Evolutionary conservation across 768 basidiomycete species (phyloP).

Genomic region (Calocybe indica): DNA sequence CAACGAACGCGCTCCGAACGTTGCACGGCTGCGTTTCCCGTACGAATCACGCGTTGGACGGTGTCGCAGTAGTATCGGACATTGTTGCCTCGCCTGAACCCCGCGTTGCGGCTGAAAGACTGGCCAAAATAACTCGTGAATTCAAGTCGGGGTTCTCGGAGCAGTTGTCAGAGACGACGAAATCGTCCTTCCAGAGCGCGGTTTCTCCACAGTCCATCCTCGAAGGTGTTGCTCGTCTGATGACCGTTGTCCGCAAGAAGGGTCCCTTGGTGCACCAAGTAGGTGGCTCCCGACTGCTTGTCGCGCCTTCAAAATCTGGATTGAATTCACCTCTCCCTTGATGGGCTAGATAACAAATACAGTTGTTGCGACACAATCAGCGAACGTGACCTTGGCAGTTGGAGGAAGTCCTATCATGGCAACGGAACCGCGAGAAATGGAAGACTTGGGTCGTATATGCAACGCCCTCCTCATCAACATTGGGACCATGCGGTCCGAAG

Average conservation of each 20-base stretch:
- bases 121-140: constrained; percentile 35
- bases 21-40: constrained; percentile 65
- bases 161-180: too few species aligned
- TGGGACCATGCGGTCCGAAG: constrained; percentile 60
- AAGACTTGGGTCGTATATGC: constrained; percentile 61
- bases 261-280: constrained; percentile 84
- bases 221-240: constrained; percentile 38
- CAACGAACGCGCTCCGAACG: constrained; percentile 67
- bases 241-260: constrained; percentile 42
- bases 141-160: constrained; percentile 26
- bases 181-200: too few species aligned
- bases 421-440: constrained; percentile 75
- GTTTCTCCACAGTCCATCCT: constrained; percentile 30
- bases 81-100: constrained; percentile 68
- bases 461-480: constrained; percentile 81
- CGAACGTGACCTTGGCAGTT: constrained; percentile 83
- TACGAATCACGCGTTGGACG: constrained; percentile 58
- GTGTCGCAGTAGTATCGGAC: constrained; percentile 86
- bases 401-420: constrained; percentile 96
- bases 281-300: neutral
- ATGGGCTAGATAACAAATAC: constrained; percentile 73
- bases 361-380: constrained; percentile 85
- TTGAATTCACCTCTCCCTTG: neutral
- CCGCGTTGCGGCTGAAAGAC: constrained; percentile 36
- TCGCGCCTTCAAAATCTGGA: neutral